Base-by-base conservation (phyloP, 2,329 filamentous ascomycete genomes). In the Hymenoscyphus repandus region DNA sequence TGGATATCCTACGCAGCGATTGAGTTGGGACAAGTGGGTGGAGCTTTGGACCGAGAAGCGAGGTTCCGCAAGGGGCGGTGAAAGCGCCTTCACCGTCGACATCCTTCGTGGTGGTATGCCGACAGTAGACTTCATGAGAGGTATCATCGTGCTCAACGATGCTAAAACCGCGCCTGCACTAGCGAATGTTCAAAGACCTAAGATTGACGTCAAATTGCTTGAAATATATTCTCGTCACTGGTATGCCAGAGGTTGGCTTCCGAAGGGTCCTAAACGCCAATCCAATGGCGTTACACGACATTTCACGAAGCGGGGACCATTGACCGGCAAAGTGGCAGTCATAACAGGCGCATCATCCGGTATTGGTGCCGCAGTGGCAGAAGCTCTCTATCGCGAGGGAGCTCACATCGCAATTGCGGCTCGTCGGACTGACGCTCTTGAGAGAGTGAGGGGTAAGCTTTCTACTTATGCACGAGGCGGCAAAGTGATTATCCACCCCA, bases 61-160 rank as follows among this genome's bases (percentile, higher is more conserved):
- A 59, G 82, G 83, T 9, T 74, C 74, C 7, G 72, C 73, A 45
- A 85, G 82, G 58, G 79, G 80, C 54, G 84, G 83, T 30, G 82
- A 88, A 45, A 85, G 85, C 37, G 80, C 82, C 1, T 90, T 90
- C 61, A 90, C 88, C 0, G 80, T 88, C 32, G 86, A 90, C 58
- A 88, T 91, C 58, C 81, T 92, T 10, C 83, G 86, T 44, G 85
- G 86, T 56, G 87, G 88, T 53, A 90, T 91, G 87, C 88, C 88
- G 1, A 85, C 78, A 6, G 79, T 85, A 1, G 85, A 88, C 12
- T 86, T 86, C 60, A 68, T 91, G 45, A 75, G 78, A 52, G 81
- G 80, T 41, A 85, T 89, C 33, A 87, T 86, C 0, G 82, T 90
- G 1, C 79, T 92, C 37, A 82, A 88, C 64, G 86, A 90, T 60